Base-by-base conservation (phyloP, 2,329 filamentous ascomycete species). In the Chaetomiaceae sp. region DNA sequence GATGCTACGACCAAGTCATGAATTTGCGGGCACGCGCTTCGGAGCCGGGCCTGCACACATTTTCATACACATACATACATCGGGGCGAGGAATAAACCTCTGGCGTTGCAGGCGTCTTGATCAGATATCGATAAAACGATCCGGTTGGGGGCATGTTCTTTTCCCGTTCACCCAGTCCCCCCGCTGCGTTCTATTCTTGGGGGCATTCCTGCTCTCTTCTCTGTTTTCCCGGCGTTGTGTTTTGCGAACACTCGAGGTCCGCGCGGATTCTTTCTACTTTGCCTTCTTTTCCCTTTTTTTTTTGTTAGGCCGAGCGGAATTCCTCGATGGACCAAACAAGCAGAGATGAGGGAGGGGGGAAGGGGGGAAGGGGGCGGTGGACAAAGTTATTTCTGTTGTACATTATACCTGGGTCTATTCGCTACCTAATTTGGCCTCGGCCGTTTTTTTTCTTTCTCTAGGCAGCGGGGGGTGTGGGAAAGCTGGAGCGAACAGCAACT, bases 101-200 rank as follows among this genome's bases (percentile, higher is more conserved):
- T 3, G 51, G 51, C 51, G 51, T 53, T 53, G 45, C 16, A 13
- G 51, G 51, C 45, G 51, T 48, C n/a, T 9, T 13, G 25, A 27
- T 18, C 5, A 18, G 6, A 25, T 32, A 53, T 18, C 32, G 33
- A 53, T 36, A 53, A 41, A 42, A 14, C 21, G 44, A 47, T 27
- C n/a, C 23, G 13, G 33, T 40, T 32, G n/a, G 21, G 20, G 36
- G 27, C 27, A 33, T 48, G 29, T 29, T 44, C 6, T 41, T 38
- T 36, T 44, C 11, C 18, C 16, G 41, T 48, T 11, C 25, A 23
- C 30, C 16, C 23, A 29, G 21, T 13, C 21, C 29, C 36, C 36
- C 27, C 27, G 21, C 13, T 45, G 27, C 43, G 16, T 29, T 29
- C 20, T 11, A 25, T 40, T 37, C 34, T 20, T 8, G 41, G 33